These are phyloP conservation scores for Pythium aquatile DNA, from an alignment of 352 stramenopile genomes.

Conservation along the genomic window DNA sequence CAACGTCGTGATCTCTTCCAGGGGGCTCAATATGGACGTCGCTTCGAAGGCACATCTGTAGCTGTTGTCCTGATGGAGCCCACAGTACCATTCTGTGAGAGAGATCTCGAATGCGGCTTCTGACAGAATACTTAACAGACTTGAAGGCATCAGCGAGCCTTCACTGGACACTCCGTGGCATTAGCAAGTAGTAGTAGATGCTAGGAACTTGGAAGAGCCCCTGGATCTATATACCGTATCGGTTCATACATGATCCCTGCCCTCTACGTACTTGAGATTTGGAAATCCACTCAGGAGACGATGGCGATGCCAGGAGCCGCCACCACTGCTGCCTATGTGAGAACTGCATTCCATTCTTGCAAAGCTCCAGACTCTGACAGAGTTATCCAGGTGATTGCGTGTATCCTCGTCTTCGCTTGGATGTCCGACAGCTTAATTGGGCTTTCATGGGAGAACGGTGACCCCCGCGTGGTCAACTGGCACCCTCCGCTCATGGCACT, in stretches of 20 bases:
- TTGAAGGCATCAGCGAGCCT: not conserved
- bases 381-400: not conserved
- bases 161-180: not conserved
- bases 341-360: not conserved
- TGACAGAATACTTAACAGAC: not conserved
- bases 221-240: no score
- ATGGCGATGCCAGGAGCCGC: not conserved
- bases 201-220: no score
- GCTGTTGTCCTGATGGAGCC: not conserved
- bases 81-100: no score
- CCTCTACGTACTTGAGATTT: not conserved
- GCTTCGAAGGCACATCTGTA: no score
- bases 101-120: no score
- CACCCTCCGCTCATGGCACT: slow-evolving; percentile 85
- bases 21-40: no score
- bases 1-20: not conserved
- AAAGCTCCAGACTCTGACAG: not conserved
- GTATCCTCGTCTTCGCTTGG: not conserved
- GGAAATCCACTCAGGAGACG: not conserved
- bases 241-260: no score
- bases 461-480: slow-evolving; percentile 74
- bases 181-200: not conserved
- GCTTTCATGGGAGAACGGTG: not conserved
- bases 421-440: not conserved
- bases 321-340: not conserved